phyloP scores from a whole-genome alignment of 2,329 filamentous ascomycete genomes.

The Aspergillus tamarii region DNA sequence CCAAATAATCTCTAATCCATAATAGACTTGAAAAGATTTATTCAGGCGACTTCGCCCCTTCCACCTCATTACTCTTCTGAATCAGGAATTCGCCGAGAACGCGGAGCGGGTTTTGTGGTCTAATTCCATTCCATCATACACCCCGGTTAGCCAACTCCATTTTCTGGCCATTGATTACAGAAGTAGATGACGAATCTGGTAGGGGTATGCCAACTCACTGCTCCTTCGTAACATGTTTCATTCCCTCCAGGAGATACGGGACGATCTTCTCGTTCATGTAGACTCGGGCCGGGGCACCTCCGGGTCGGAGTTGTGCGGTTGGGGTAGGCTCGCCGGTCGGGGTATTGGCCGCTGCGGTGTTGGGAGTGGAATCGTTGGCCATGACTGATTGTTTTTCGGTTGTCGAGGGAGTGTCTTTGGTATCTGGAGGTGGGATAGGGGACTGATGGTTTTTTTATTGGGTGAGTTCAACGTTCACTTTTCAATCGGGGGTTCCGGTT shows the following conservation, averaged over 20 bases:
- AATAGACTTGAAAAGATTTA: slow-evolving; percentile 9
- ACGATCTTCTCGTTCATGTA: slow-evolving; percentile 75
- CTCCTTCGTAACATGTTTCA: slow-evolving; percentile 72
- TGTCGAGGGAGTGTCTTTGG: background rate
- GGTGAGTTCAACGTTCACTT: background rate
- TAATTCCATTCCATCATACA: slow-evolving; percentile 25
- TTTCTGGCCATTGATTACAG: background rate
- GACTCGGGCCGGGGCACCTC: slow-evolving; percentile 70
- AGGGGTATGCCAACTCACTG: slow-evolving; percentile 53
- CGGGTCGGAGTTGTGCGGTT: slow-evolving; percentile 51
- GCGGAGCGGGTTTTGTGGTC: slow-evolving; percentile 70
- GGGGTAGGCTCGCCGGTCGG: slow-evolving; percentile 33
- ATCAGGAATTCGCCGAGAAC: slow-evolving; percentile 72
- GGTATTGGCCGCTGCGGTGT: slow-evolving; percentile 20
- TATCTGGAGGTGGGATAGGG: background rate
- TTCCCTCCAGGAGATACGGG: slow-evolving; percentile 69
- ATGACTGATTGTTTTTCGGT: slow-evolving; percentile 17
- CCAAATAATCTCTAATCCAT: background rate
- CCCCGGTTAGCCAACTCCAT: background rate
- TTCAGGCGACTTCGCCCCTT: slow-evolving; percentile 43
- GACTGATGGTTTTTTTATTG: background rate
- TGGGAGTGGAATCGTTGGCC: slow-evolving; percentile 21
- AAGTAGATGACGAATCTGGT: background rate
- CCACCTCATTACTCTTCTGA: slow-evolving; percentile 68
- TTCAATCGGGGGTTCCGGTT: background rate